These are phyloP conservation scores for Ascomycota sp. DNA, from an alignment of 2,329 filamentous ascomycete genomes.

Conservation along the genomic window DNA sequence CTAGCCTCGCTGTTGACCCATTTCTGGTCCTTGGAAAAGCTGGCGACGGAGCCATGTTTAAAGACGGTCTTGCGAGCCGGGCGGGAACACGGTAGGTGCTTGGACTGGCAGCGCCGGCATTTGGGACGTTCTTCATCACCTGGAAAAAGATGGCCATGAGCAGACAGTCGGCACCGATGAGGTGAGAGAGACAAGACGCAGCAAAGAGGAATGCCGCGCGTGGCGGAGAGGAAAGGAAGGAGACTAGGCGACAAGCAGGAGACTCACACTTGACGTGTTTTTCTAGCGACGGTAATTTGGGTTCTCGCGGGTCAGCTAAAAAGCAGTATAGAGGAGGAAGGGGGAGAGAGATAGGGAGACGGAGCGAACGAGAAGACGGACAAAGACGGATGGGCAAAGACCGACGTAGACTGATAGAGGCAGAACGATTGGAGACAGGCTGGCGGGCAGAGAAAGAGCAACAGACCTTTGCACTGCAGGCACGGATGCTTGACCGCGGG, in stretches of 20 bases:
- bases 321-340: not conserved
- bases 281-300: conserved; percentile 5
- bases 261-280: conserved; percentile 16
- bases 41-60: conserved; percentile 12
- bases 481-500: conserved; percentile 14
- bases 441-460: not conserved
- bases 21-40: conserved; percentile 14
- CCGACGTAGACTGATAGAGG: too few species aligned
- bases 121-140: conserved; percentile 17
- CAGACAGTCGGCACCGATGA: not conserved
- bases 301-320: not conserved
- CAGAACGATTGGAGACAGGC: too few species aligned
- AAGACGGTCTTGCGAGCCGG: conserved; percentile 16
- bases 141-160: conserved; percentile 2
- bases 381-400: too few species aligned
- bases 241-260: not conserved
- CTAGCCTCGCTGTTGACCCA: conserved; percentile 16
- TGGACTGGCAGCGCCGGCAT: conserved; percentile 14
- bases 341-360: too few species aligned
- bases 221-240: too few species aligned
- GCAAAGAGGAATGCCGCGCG: not conserved
- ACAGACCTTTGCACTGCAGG: conserved; percentile 14
- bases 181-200: not conserved
- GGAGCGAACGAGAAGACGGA: too few species aligned
- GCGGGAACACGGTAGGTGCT: conserved; percentile 13